phyloP scores from a whole-genome alignment of 202 grass and related monocot genomes.

The Schoenoplectus tabernaemontani region DNA sequence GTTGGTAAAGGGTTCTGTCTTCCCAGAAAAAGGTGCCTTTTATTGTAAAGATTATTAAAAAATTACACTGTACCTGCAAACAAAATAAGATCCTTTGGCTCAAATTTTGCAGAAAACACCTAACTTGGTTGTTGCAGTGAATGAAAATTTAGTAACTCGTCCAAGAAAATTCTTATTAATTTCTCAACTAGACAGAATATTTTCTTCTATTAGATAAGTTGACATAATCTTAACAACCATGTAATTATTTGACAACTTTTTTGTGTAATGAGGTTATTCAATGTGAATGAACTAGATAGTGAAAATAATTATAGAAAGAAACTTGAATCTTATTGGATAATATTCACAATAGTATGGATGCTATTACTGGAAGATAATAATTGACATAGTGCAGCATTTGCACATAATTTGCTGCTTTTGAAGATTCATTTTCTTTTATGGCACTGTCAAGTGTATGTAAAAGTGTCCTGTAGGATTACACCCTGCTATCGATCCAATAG shows the following conservation, averaged over 20 bases:
- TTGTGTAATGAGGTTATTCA: neutral
- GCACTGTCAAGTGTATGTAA: neutral
- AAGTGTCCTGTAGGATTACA: neutral
- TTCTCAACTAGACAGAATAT: neutral
- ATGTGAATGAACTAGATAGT: neutral
- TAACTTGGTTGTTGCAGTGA: no score
- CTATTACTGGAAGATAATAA: neutral
- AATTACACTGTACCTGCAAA: neutral
- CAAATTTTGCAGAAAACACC: no score
- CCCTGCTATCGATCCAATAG: neutral
- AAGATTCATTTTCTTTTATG: neutral
- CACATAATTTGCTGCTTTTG: neutral
- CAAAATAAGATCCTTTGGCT: neutral
- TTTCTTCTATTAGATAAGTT: neutral
- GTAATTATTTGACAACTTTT: no score
- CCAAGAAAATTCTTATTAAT: neutral
- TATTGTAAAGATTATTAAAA: neutral
- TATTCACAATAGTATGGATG: neutral
- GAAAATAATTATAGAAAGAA: neutral
- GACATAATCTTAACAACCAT: neutral
- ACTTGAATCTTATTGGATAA: neutral
- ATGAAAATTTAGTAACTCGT: neutral
- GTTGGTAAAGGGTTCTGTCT: neutral
- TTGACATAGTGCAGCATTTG: neutral
- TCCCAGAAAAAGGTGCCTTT: neutral